Evolutionary conservation across 768 basidiomycete genomes (phyloP), one percentile per base, ranked within the genome.

Genomic region (Phlegmacium glaucopus): DNA sequence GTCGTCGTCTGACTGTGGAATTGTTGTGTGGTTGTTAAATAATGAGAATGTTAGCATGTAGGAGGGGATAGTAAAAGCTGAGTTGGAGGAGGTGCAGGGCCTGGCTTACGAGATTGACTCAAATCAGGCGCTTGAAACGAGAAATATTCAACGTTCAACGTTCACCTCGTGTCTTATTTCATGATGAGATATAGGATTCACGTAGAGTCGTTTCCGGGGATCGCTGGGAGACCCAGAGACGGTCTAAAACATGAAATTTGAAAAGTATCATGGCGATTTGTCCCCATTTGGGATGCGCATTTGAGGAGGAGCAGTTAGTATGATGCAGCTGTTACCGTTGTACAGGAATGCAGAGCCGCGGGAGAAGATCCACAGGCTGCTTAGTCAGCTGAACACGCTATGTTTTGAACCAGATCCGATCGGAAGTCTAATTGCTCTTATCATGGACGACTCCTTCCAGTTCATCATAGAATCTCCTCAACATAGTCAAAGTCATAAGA

Each of bases 391-490:
- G 28, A 36, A 43, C 55, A 56, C 51, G 55, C 53, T 22, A 22
- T 22, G 22, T 22, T 22, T 22, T 22, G 22, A 22, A 22, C 22
- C 51, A 69, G 71, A 71, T 70, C 67, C 59, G 68, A 72, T 72
- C 70, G 66, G 61, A 61, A 45, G 38, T 42, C 35, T 42, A 30
- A 38, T 22, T 22, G 2, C 5, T 49, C 45, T 65, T 60, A 57
- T 66, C 64, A 80, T 79, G 89, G 87, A 90, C 53, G 82, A 80
- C 70, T 74, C 75, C 59, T 82, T 90, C 67, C 89, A 90, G 67
- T 90, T 92, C 66, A 90, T 92, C 61, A 85, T 92, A 63, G 90
- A 92, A 71, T 85, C 85, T 49, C 90, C 90, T 42, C 87, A 90
- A 58, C 75, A 81, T 49, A 69, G 72, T 53, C 79, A 79, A 52